These are phyloP conservation scores for Sparassis latifolia DNA, from an alignment of 1,284 basidiomycete genomes.

Conservation along the genomic window DNA sequence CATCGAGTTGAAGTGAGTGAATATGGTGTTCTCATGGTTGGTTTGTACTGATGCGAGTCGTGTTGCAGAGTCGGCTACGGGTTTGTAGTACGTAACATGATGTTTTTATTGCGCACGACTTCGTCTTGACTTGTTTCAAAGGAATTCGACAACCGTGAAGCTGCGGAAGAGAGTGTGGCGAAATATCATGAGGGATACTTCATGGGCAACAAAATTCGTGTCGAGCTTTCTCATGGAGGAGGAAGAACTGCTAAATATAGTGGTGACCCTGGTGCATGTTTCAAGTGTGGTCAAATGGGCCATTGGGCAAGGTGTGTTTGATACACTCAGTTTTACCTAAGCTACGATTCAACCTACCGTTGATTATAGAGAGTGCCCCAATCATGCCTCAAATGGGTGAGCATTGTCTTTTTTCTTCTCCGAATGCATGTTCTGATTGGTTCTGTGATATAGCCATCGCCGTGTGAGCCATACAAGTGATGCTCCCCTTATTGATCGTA, in stretches of 20 bases:
- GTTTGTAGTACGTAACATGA: constrained; percentile 59
- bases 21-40: neutral
- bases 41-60: neutral
- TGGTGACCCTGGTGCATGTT: constrained; percentile 78
- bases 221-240: constrained; percentile 77
- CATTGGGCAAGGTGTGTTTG: constrained; percentile 76
- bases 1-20: constrained; percentile 76
- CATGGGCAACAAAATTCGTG: constrained; percentile 84
- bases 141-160: constrained; percentile 77
- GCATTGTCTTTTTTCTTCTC: constrained; percentile 5
- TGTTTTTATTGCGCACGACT: neutral
- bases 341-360: constrained; percentile 4
- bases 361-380: constrained; percentile 62
- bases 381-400: constrained; percentile 37
- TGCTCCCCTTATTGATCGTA: constrained; percentile 47
- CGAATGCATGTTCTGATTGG: neutral
- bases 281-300: constrained; percentile 74
- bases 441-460: constrained; percentile 2
- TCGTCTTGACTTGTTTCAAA: constrained; percentile 23
- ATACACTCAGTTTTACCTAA: neutral
- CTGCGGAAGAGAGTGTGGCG: constrained; percentile 77
- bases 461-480: constrained; percentile 35
- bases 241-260: constrained; percentile 71
- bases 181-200: constrained; percentile 83
- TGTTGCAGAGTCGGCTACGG: constrained; percentile 67